Evolutionary conservation across 1,139 yeast genomes (phyloP).

Genomic region (Debaryomycetaceae sp.): DNA sequence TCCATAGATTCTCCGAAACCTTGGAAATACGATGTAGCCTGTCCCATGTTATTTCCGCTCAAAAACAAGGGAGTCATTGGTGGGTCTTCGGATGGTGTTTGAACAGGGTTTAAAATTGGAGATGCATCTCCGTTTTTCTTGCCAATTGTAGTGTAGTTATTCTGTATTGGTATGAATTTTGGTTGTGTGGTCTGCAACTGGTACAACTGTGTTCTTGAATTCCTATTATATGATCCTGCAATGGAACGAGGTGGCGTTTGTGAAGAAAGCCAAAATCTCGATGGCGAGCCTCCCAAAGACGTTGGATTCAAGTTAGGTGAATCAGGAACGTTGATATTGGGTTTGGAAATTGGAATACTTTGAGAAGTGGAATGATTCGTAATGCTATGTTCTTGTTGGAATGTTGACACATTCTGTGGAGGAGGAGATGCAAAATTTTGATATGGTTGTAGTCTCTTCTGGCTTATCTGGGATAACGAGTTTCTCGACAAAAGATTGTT

Average conservation of each 20-base stretch:
- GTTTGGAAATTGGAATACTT: constrained; percentile 21
- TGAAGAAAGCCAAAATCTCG: constrained; percentile 49
- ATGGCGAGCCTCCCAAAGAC: constrained; percentile 54
- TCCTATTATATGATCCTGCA: constrained; percentile 18
- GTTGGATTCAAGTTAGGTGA: constrained; percentile 53
- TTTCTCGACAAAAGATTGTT: constrained; percentile 25
- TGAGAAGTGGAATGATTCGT: constrained; percentile 17
- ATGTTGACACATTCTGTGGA: constrained; percentile 10
- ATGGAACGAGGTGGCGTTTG: constrained; percentile 49
- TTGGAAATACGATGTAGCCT: constrained; percentile 8
- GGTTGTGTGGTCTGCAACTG: constrained; percentile 12
- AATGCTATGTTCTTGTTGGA: constrained; percentile 2
- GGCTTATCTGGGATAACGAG: constrained; percentile 30
- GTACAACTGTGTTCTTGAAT: constrained; percentile 14
- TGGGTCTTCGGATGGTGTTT: constrained; percentile 41
- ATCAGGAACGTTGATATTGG: constrained; percentile 33
- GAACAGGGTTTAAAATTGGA: constrained; percentile 41
- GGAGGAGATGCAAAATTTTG: constrained; percentile 32
- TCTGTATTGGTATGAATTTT: constrained; percentile 1
- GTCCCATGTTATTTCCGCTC: constrained; percentile 9
- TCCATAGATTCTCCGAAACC: background rate
- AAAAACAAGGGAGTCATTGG: constrained; percentile 48
- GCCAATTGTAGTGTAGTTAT: constrained; percentile 8
- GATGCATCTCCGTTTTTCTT: constrained; percentile 24
- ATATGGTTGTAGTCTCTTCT: constrained; percentile 36